These are phyloP conservation scores for Zygoascus tannicola DNA, from an alignment of 805 yeast species.

Conservation along the genomic window DNA sequence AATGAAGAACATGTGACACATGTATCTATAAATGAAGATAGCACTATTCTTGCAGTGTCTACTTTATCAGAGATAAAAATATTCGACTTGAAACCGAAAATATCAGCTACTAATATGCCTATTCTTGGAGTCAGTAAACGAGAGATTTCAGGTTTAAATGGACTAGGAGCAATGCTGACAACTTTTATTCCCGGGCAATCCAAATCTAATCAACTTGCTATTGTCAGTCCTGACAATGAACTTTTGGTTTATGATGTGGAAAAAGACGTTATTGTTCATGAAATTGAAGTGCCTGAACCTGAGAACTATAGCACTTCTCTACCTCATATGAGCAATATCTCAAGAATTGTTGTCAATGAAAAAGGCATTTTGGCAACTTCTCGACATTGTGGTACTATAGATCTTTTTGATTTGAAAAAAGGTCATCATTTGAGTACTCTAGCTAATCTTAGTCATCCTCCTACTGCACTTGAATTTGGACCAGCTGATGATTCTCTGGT, in stretches of 20 bases:
- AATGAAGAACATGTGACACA: constrained; percentile 75
- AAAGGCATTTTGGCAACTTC: constrained; percentile 47
- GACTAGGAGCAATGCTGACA: constrained; percentile 13
- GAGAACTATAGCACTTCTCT: constrained; percentile 23
- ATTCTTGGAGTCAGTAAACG: constrained; percentile 3
- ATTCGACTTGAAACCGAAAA: constrained; percentile 41
- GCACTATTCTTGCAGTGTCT: constrained; percentile 59
- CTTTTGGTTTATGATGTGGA: constrained; percentile 18
- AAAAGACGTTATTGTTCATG: constrained; percentile 4
- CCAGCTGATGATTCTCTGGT: constrained; percentile 39
- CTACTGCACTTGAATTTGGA: constrained; percentile 56
- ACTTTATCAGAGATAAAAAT: constrained; percentile 59
- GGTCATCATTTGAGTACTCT: constrained; percentile 31
- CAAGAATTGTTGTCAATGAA: constrained; percentile 41
- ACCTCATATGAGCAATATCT: constrained; percentile 43
- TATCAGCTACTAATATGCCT: background rate
- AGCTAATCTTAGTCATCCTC: constrained; percentile 49
- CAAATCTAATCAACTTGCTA: constrained; percentile 10
- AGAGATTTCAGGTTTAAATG: constrained; percentile 1
- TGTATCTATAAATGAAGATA: constrained; percentile 58
- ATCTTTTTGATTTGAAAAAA: constrained; percentile 31
- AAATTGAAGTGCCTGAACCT: constrained; percentile 10
- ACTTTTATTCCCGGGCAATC: constrained; percentile 15
- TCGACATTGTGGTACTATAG: constrained; percentile 58
- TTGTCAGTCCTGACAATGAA: constrained; percentile 22